Base-by-base conservation (phyloP, 2,329 filamentous ascomycete genomes). In the Orbilia oligospora region DNA sequence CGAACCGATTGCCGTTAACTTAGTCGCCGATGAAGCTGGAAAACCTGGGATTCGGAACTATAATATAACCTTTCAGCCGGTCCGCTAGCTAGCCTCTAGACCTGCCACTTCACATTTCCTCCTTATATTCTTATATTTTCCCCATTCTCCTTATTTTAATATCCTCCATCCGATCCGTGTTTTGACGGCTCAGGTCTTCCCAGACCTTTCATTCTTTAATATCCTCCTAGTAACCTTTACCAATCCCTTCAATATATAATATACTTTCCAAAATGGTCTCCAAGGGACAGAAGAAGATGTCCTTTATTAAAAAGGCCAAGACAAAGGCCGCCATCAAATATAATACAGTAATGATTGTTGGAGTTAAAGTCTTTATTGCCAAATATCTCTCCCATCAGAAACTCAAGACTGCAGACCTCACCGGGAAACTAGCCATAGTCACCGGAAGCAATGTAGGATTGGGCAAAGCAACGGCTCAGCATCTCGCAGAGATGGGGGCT, bases 401-500 rank as follows among this genome's bases (percentile, higher is more conserved):
- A 22, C 63, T 78, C 18, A 49, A 72, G 9, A 68, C 55, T 8
- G 53, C 55, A 10, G 75, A 78, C 46, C 68, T 78, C 20, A 72
- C 63, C 9, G 75, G 75, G 12, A 78, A 78, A 49, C 63, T 68
- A 33, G 75, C 75, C 18, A 78, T 78, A 20, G 68, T 78, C 27
- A 78, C 75, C 8, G 75, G 75, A 8, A 72, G 68, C 38, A 78
- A 78, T 56, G 64, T 53, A n/a, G 75, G 75, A 24, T 20, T 78
- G n/a, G 75, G 75, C 16, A 78, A 78, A 18, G 68, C 53, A n/a
- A 78, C 71, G 22, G 75, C 64, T 24, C 51, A 41, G 38, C 20
- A 72, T 20, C 63, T 78, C n/a, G 75, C 75, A 10, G 20, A 68
- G 33, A 78, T 78, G 75, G 61, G 61, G 14, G 75, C 75, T 20